phyloP scores from a whole-genome alignment of 2,329 filamentous ascomycete genomes.

The Ambrosiella beaveri region DNA sequence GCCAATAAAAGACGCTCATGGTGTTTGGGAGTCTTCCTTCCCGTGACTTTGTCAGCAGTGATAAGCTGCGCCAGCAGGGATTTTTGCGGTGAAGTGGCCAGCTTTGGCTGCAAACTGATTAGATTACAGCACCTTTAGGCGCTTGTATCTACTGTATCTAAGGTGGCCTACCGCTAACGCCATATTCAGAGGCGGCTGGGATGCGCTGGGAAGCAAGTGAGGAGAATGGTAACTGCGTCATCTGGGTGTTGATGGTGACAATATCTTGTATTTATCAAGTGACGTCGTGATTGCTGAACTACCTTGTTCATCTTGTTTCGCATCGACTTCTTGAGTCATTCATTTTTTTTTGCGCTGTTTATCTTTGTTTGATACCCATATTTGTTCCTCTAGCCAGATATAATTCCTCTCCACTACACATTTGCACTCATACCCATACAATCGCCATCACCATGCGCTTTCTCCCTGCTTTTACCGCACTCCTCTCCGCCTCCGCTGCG shows the following conservation, averaged over 20 bases:
- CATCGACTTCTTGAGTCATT: no score
- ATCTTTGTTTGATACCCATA: not conserved
- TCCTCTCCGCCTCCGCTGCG: constrained; percentile 28
- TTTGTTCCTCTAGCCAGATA: not conserved
- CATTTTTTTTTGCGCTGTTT: no score
- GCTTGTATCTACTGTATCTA: not conserved
- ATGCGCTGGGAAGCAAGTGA: no score
- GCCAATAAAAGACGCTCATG: not conserved
- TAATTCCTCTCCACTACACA: not conserved
- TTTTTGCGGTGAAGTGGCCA: not conserved
- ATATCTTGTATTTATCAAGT: no score
- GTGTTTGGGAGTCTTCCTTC: not conserved
- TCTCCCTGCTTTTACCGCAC: constrained; percentile 25
- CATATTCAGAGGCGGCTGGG: no score
- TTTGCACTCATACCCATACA: not conserved
- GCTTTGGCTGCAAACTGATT: not conserved
- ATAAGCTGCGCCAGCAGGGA: not conserved
- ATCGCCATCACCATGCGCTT: constrained; percentile 6
- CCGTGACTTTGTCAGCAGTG: not conserved
- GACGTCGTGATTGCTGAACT: no score
- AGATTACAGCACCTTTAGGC: not conserved
- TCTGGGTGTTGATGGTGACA: no score
- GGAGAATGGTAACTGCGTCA: no score
- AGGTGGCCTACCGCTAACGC: not conserved
- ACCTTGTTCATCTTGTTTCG: no score